phyloP scores from a whole-genome alignment of 306 rosid species.

The Vigna hirtella region DNA sequence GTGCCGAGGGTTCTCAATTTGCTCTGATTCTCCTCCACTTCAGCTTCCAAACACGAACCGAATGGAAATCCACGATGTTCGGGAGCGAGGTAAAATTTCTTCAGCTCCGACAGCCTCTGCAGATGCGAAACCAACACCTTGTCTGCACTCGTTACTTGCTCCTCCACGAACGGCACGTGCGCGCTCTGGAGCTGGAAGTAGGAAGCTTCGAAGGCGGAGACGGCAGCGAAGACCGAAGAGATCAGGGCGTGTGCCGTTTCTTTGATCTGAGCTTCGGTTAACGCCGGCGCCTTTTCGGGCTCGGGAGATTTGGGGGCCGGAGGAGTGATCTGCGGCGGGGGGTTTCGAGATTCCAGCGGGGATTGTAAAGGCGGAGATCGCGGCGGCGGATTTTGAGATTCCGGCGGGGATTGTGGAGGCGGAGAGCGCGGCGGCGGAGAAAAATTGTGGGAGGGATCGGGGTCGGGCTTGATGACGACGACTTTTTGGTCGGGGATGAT shows the following conservation, averaged over 20 bases:
- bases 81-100: constrained; percentile 57
- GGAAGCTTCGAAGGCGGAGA: constrained; percentile 91
- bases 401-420: not conserved
- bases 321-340: constrained; percentile 3
- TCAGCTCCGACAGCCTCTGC: constrained; percentile 78
- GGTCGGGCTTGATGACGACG: constrained; percentile 91
- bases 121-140: constrained; percentile 86
- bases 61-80: constrained; percentile 52
- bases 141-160: constrained; percentile 70
- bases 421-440: constrained; percentile 33
- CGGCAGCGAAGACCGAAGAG: constrained; percentile 79
- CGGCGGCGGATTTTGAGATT: not conserved
- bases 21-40: constrained; percentile 95
- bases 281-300: constrained; percentile 1
- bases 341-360: constrained; percentile 27
- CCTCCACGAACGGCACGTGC: constrained; percentile 85
- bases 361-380: not conserved
- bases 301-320: not conserved
- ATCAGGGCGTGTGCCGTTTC: constrained; percentile 57
- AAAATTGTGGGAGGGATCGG: constrained; percentile 49
- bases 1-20: constrained; percentile 88
- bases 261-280: constrained; percentile 48
- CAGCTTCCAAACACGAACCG: constrained; percentile 83
- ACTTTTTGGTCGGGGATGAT: constrained; percentile 93
- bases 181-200: constrained; percentile 89